phyloP scores from a whole-genome alignment of 352 stramenopile genomes.

The Phytophthora meadii region DNA sequence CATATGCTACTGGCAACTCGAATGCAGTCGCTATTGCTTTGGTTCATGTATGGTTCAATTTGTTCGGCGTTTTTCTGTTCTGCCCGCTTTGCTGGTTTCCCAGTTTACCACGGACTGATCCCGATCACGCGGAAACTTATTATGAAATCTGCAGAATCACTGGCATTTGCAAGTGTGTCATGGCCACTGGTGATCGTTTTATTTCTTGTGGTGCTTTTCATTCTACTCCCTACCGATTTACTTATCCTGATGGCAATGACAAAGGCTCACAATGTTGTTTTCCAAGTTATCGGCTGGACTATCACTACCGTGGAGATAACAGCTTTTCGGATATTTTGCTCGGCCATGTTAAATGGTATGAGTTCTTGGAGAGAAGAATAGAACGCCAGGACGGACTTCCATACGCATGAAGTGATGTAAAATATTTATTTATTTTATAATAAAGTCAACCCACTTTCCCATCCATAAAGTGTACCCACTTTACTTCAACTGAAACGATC shows the following conservation, averaged over 20 bases:
- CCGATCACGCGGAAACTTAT: neutral
- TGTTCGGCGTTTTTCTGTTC: neutral
- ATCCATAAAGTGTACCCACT: constrained; percentile 8
- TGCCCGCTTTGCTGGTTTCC: neutral
- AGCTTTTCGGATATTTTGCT: neutral
- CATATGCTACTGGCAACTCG: constrained; percentile 74
- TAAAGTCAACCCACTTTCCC: too few species aligned
- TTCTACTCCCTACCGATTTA: neutral
- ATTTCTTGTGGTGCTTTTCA: constrained; percentile 1
- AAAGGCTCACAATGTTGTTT: neutral
- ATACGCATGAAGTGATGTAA: constrained; percentile 1
- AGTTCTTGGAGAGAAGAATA: neutral
- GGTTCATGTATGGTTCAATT: constrained; percentile 66
- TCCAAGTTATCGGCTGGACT: neutral
- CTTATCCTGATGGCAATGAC: neutral
- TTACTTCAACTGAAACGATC: neutral
- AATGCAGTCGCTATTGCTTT: constrained; percentile 84
- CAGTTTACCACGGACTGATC: neutral
- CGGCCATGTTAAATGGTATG: constrained; percentile 17
- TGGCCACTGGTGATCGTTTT: neutral
- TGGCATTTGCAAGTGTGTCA: neutral
- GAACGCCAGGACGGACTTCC: constrained; percentile 3
- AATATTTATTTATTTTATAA: too few species aligned
- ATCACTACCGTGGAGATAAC: neutral
- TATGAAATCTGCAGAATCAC: neutral